Percentiles rank a stretch among this genome's conserved stretches.
Evolutionary conservation across 2,329 filamentous ascomycete species (phyloP).

Genomic region (Trichoderma atroviride): DNA sequence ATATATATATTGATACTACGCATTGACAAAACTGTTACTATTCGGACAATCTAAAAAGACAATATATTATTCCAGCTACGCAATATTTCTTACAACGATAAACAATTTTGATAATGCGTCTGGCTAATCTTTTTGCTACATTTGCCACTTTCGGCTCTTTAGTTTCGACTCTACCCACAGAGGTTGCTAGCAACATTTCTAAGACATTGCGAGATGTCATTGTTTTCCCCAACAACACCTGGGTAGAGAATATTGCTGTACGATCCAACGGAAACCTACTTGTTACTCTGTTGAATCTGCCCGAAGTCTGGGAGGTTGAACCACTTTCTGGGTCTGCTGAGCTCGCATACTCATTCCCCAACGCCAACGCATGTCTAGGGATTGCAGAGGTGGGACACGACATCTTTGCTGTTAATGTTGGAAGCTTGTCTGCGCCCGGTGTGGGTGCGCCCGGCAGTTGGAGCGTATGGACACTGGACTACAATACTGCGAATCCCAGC

Average conservation of each 20-base stretch:
- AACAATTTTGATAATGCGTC: not conserved
- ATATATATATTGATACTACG: too few relatives aligned
- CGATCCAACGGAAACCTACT: slow-evolving; percentile 33
- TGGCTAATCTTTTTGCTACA: not conserved
- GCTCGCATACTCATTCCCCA: not conserved
- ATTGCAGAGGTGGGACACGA: not conserved
- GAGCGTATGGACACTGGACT: not conserved
- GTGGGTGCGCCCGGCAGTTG: not conserved
- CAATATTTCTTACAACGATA: not conserved
- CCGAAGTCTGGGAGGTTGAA: slow-evolving; percentile 4
- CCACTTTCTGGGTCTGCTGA: not conserved
- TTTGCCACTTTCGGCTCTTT: not conserved
- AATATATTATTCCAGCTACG: not conserved
- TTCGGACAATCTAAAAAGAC: too few relatives aligned
- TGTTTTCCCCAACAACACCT: slow-evolving; percentile 29
- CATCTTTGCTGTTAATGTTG: not conserved
- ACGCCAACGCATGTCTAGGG: not conserved
- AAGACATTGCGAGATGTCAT: not conserved
- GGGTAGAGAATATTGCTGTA: slow-evolving; percentile 30
- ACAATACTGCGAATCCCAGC: not conserved
- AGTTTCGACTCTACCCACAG: not conserved
- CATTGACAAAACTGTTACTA: too few relatives aligned
- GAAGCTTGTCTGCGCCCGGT: not conserved
- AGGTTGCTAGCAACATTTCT: not conserved
- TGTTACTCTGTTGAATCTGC: not conserved